Evolutionary conservation across 441 rosid species (phyloP), one percentile per base, ranked within the genome.

Genomic region (Melianthus villosus): DNA sequence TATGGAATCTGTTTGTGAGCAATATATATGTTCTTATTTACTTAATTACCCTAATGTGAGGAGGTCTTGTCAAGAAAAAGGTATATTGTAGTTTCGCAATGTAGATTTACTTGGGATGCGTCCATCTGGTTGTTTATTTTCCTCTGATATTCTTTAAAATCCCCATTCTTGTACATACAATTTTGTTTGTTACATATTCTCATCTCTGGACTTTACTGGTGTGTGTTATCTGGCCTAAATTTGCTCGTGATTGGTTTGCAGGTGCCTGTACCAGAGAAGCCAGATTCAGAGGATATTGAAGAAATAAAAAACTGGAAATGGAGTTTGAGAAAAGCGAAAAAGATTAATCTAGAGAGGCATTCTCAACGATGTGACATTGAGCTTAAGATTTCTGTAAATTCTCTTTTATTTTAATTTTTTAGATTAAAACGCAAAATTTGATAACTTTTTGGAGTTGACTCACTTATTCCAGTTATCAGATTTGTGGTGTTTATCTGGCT

Each of bases 341-440:
- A 86, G 59, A 67, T 71, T 57, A 92, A 92, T 49, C 53, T 40
- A 11, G 97, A 92, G 73, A 74, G 91, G 68, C 87, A 92, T 71
- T 76, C 97, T 5, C 87, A 80, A 59, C 83, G 97, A 10, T 92
- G 99, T 60, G 95, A 85, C 61, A 39, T 65, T 37, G 99, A 92
- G 54, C 92, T 86, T 40, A 85, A 86, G 68, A 91, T 92, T 43
- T 69, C 83, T 57, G 99, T 86, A 76, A 76, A 57, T 60, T 41
- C 63, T 50, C 46, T 25, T 30, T 39, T 41, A 39, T 54, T 51
- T 39, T 44, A 38, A 51, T 50, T 39, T 39, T n/a, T n/a, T n/a
- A n/a, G n/a, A n/a, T n/a, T n/a, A n/a, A n/a, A n/a, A n/a, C n/a
- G n/a, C n/a, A n/a, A n/a, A n/a, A n/a, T n/a, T n/a, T n/a, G n/a